Evolutionary conservation across 202 grass and related monocot species (phyloP), one percentile per base, ranked within the genome.

Genomic region (Setaria italica): DNA sequence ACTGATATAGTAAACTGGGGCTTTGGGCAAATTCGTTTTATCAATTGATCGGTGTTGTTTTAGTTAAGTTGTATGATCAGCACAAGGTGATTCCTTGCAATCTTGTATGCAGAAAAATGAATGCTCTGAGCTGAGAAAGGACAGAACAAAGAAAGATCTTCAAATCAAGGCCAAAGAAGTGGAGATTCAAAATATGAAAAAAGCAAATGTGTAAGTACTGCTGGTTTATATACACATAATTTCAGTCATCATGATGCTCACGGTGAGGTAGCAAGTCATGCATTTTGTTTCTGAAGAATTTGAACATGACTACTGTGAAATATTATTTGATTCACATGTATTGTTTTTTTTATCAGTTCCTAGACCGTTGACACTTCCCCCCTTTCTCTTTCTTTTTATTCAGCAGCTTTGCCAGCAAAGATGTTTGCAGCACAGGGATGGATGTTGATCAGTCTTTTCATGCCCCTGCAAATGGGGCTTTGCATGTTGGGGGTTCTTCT

Each of bases 141-240:
- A 95, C 72, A 88, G 34, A 65, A 45, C 79, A 75, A 86, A 80
- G 76, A 95, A 92, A 92, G 89, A 98, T 35, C 41, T 78, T 47
- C 87, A 98, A 86, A 89, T 98, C 84, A 86, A 82, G 77, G 87
- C 84, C 71, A 92, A 89, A 92, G 93, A 95, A 79, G 82, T 14
- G 8, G 96, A 95, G 33, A 94, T 98, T 59, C 62, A 78, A 45
- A 88, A 80, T 88, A 71, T 98, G 60, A 94, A 80, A 80, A 92
- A 84, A 72, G 76, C 75, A 75, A 89, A 85, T 55, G 13, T 70
- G 96, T 92, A 78, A 89, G 96, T 58, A 59, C 83, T 32, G 15
- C 11, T 51, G 2, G 45, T 79, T 37, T 70, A 12, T 56, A 70
- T 21, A 65, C 11, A 49, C 14, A 69, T 68, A 9, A 46, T 77